Evolutionary conservation across 305 asterid genomes (phyloP).

Genomic region (Ilex paraguariensis): DNA sequence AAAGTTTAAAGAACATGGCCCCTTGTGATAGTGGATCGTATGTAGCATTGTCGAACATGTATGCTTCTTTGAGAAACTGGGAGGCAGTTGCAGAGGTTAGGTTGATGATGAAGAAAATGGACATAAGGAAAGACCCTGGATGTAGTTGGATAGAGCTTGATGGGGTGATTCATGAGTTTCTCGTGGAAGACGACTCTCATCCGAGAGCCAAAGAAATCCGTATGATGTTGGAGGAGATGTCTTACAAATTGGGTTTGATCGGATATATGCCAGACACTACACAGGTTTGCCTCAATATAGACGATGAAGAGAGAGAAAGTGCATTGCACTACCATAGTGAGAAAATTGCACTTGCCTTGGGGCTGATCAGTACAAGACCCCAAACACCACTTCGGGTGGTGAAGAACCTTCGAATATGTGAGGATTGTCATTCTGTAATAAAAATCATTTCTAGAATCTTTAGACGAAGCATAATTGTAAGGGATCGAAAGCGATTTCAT

Average conservation of each 20-base stretch:
- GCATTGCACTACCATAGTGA: not conserved
- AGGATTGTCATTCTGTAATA: slow-evolving; percentile 1
- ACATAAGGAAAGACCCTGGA: slow-evolving; percentile 3
- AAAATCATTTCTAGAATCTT: not conserved
- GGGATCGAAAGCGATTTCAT: slow-evolving; percentile 5
- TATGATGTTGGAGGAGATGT: slow-evolving; percentile 6
- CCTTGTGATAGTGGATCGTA: not conserved
- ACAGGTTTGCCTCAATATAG: not conserved
- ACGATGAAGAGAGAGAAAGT: not conserved
- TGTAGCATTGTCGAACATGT: slow-evolving; percentile 3
- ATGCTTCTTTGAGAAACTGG: slow-evolving; percentile 1
- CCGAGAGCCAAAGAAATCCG: not conserved
- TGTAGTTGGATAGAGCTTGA: slow-evolving; percentile 6
- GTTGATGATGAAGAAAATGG: not conserved
- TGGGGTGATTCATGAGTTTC: slow-evolving; percentile 3
- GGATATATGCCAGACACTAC: slow-evolving; percentile 1
- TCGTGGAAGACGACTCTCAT: slow-evolving; percentile 1
- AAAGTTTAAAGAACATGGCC: not conserved
- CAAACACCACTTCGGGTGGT: slow-evolving; percentile 1
- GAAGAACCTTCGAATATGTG: slow-evolving; percentile 3
- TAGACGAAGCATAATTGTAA: slow-evolving; percentile 1
- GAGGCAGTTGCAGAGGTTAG: not conserved
- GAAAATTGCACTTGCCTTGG: slow-evolving; percentile 3
- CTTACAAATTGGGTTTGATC: not conserved
- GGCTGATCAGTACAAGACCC: slow-evolving; percentile 1